Evolutionary conservation across 2,329 filamentous ascomycete species (phyloP).

Genomic region (Xylaria digitata): DNA sequence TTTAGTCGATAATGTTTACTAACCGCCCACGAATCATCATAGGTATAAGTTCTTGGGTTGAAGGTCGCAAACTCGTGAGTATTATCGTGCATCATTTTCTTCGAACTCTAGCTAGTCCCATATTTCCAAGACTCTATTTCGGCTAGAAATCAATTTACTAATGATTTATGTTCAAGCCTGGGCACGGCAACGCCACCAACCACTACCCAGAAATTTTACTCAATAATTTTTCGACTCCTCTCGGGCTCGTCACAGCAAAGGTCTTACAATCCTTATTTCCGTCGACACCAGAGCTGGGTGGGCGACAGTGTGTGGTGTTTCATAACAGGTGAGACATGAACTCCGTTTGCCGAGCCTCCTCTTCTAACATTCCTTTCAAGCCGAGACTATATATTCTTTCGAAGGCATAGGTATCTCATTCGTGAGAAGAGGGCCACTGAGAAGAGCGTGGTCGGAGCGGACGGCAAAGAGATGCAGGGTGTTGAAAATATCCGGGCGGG

Average conservation of each 20-base stretch:
- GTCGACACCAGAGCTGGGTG: conserved; percentile 81
- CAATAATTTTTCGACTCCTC: conserved; percentile 94
- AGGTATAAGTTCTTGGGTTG: conserved; percentile 73
- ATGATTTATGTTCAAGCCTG: conserved; percentile 60
- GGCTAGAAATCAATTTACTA: background rate
- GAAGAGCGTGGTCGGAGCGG: conserved; percentile 83
- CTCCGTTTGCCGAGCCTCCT: too few species aligned
- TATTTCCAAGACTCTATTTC: background rate
- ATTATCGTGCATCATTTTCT: background rate
- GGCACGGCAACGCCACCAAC: conserved; percentile 87
- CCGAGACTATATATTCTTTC: conserved; percentile 95
- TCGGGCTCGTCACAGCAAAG: conserved; percentile 88
- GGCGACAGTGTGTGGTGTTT: conserved; percentile 88
- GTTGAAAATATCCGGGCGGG: conserved; percentile 82
- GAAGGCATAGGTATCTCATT: conserved; percentile 92
- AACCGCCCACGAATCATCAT: conserved; percentile 10
- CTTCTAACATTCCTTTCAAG: background rate
- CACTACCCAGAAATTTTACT: conserved; percentile 88
- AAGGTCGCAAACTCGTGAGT: conserved; percentile 76
- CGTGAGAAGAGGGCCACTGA: conserved; percentile 87
- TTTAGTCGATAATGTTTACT: background rate
- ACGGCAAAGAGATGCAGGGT: conserved; percentile 85
- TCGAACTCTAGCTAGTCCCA: background rate
- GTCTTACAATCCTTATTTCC: conserved; percentile 86
- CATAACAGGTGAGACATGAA: conserved; percentile 72